Conservation (phyloP, 768 basidiomycete genomes). For the Serpula lacrymans region DNA sequence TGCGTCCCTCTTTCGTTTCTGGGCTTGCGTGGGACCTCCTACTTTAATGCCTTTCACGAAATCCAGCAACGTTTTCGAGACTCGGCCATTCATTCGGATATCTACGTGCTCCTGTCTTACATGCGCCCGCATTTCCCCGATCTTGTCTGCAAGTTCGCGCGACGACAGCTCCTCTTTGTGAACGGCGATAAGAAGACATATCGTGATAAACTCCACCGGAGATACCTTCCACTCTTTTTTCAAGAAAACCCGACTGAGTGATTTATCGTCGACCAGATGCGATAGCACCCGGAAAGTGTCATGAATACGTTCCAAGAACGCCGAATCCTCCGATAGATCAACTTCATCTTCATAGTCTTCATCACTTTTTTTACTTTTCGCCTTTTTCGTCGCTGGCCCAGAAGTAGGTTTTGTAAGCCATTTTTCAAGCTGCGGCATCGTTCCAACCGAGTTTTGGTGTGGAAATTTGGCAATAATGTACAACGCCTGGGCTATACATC, state of each 20-base stretch:
- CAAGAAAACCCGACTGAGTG: slow-evolving; percentile 35
- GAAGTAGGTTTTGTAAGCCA: slow-evolving; percentile 39
- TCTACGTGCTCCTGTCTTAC: slow-evolving; percentile 59
- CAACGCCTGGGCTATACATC: slow-evolving; percentile 53
- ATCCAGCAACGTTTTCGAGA: slow-evolving; percentile 51
- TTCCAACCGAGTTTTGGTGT: slow-evolving; percentile 21
- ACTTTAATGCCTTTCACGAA: slow-evolving; percentile 39
- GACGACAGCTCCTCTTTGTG: slow-evolving; percentile 38
- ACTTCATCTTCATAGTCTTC: slow-evolving; percentile 11
- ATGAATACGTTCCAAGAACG: slow-evolving; percentile 31
- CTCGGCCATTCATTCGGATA: slow-evolving; percentile 60
- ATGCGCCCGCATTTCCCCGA: slow-evolving; percentile 49
- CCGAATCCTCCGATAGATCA: slow-evolving; percentile 26
- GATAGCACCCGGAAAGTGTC: slow-evolving; percentile 47
- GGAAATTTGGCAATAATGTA: slow-evolving; percentile 47
- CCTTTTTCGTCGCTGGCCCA: slow-evolving; percentile 8
- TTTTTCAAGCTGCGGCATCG: slow-evolving; percentile 42
- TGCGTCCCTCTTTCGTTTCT: slow-evolving; percentile 25
- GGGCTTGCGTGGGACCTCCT: background rate
- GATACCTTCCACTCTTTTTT: slow-evolving; percentile 48
- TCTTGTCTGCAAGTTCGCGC: slow-evolving; percentile 39
- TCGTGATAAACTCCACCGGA: slow-evolving; percentile 66
- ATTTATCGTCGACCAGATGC: slow-evolving; percentile 37
- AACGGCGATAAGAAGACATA: slow-evolving; percentile 51
- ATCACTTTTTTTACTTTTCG: slow-evolving; percentile 16